These are phyloP conservation scores for sweet orange (Citrus sinensis) DNA, from an alignment of 345 rosid genomes.

Conservation along the genomic window DVS_A1.0 CM039162.1:32011001-32011500, in stretches of 20 bases:
- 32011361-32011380: slow-evolving; percentile 9
- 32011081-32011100: neutral
- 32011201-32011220: slow-evolving; percentile 19
- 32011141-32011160: slow-evolving; percentile 15
- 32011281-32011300: slow-evolving; percentile 20
- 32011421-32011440: neutral
- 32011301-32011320: slow-evolving; percentile 11
- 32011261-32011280: slow-evolving; percentile 11
- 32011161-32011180: slow-evolving; percentile 26
- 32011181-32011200: slow-evolving; percentile 32
- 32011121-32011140: slow-evolving; percentile 17
- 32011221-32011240: slow-evolving; percentile 18
- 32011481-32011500: neutral
- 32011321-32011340: neutral
- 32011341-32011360: slow-evolving; percentile 11
- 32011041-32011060: slow-evolving; percentile 12
- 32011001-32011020: neutral
- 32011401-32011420: slow-evolving; percentile 7
- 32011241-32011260: slow-evolving; percentile 10
- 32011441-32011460: slow-evolving; percentile 12
- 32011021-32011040: neutral
- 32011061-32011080: neutral
- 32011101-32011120: slow-evolving; percentile 2
- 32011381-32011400: slow-evolving; percentile 12
- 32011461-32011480: neutral